Evolutionary conservation across 148 eudicot genomes (phyloP).

Genomic region (Silene uniflora): DNA sequence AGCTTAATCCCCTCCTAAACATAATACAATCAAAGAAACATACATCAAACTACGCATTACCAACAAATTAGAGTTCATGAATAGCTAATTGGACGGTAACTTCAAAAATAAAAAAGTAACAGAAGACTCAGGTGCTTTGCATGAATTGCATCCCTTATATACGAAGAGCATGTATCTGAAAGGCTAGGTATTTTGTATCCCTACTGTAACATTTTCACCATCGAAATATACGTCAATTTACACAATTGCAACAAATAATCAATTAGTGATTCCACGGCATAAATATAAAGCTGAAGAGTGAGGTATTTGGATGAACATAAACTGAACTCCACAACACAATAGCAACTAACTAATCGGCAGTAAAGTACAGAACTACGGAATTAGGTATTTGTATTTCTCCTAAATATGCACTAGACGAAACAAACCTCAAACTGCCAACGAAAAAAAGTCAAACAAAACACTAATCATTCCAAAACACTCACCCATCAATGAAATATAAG

Average conservation of each 20-base stretch:
- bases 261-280: neutral
- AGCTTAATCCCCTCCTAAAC: constrained; percentile 82
- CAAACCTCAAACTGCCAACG: neutral
- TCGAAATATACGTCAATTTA: neutral
- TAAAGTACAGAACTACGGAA: too few relatives aligned
- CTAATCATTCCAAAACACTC: neutral
- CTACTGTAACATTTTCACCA: neutral
- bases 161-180: neutral
- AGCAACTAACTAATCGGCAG: too few relatives aligned
- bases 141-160: too few relatives aligned
- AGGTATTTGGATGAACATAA: neutral
- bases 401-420: neutral
- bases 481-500: too few relatives aligned
- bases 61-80: neutral
- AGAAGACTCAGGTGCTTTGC: too few relatives aligned
- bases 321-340: too few relatives aligned
- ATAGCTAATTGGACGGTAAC: neutral
- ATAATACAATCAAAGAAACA: constrained; percentile 8
- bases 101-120: too few relatives aligned
- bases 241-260: neutral
- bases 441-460: neutral
- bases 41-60: neutral
- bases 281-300: neutral
- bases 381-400: too few relatives aligned
- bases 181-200: neutral